Evolutionary conservation across 2,329 filamentous ascomycete genomes (phyloP).

Genomic region (Chrysoporthe cubensis): DNA sequence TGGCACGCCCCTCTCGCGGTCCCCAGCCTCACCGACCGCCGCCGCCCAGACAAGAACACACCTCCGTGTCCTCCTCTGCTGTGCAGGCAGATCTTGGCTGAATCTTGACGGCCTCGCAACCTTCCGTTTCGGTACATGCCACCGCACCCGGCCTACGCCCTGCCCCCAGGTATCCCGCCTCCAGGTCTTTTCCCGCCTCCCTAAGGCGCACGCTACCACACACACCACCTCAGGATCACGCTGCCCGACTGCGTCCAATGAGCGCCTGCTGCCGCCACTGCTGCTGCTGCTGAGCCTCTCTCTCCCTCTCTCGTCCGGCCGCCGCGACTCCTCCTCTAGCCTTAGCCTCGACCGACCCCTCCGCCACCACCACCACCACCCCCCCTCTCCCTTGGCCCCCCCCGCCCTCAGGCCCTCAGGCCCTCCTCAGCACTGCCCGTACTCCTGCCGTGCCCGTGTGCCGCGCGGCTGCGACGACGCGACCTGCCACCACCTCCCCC

Average conservation of each 20-base stretch:
- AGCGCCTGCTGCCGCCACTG: conserved; percentile 12
- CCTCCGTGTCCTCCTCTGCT: too few relatives aligned
- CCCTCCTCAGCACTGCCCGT: conserved; percentile 2
- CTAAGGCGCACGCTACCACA: not conserved
- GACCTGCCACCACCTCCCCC: not conserved
- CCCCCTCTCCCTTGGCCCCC: not conserved
- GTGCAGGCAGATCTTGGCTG: too few relatives aligned
- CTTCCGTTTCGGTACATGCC: conserved; percentile 6
- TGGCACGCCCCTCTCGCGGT: not conserved
- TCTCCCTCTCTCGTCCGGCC: conserved; percentile 4
- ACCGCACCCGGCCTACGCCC: conserved; percentile 1
- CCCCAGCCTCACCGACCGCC: not conserved
- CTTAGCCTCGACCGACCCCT: conserved; percentile 2
- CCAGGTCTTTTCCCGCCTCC: not conserved
- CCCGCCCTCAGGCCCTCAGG: not conserved
- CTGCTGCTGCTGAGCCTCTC: not conserved
- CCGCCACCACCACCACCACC: not conserved
- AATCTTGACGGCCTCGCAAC: too few relatives aligned
- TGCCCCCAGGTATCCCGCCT: not conserved
- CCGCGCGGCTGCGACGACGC: conserved; percentile 20
- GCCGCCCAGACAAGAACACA: too few relatives aligned
- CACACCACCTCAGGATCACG: not conserved
- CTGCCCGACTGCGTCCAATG: conserved; percentile 6
- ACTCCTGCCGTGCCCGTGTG: conserved; percentile 10
- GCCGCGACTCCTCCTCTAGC: not conserved